A percentile compares a stretch with the other conserved stretches of the same genome.
Conservation (phyloP, 306 rosid genomes). For the Fragaria iinumae region DNA sequence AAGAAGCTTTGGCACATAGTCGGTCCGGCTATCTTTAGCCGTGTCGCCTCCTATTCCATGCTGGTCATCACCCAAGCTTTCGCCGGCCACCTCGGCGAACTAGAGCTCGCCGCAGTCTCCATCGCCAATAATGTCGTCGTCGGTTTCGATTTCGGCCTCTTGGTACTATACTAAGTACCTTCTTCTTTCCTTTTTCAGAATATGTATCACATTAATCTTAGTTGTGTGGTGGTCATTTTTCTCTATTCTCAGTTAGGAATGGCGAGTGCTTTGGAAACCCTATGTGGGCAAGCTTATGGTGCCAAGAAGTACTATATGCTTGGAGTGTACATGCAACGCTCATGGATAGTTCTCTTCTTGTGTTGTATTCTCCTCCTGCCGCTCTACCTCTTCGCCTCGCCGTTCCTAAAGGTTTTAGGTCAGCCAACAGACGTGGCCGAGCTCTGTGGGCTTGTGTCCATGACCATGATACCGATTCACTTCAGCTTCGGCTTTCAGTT, state of each 20-base stretch:
- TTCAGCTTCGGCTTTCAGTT: constrained; percentile 64
- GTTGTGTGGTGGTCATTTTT: not conserved
- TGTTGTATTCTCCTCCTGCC: constrained; percentile 64
- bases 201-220: too few relatives aligned
- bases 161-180: constrained; percentile 32
- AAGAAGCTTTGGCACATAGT: constrained; percentile 77
- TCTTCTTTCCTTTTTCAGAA: not conserved
- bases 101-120: constrained; percentile 68
- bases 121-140: constrained; percentile 56
- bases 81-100: constrained; percentile 76
- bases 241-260: constrained; percentile 58
- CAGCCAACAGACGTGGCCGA: constrained; percentile 58
- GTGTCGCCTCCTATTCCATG: constrained; percentile 48
- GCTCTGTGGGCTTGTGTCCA: constrained; percentile 44
- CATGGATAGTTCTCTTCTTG: constrained; percentile 63
- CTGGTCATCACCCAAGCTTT: constrained; percentile 71
- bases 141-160: constrained; percentile 66
- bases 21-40: constrained; percentile 69
- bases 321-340: constrained; percentile 84
- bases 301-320: constrained; percentile 72
- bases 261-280: constrained; percentile 83
- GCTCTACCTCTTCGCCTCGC: constrained; percentile 48
- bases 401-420: constrained; percentile 55
- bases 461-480: constrained; percentile 59
- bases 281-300: constrained; percentile 88